These are phyloP conservation scores for Centaurea solstitialis DNA, from an alignment of 129 eudicot genomes.

Conservation along the genomic window DNA sequence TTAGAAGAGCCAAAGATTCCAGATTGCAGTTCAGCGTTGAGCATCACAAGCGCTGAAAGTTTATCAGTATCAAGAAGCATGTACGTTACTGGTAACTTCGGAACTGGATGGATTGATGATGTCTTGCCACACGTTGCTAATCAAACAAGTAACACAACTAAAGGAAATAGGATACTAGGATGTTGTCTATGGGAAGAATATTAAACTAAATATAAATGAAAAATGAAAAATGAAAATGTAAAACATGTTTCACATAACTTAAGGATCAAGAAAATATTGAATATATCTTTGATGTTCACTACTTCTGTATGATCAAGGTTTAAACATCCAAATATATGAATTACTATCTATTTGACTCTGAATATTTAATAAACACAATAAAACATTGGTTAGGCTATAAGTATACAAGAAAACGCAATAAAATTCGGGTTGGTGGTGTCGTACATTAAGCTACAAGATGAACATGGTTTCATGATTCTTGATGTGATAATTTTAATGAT, in stretches of 20 bases:
- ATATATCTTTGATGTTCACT: constrained; percentile 12
- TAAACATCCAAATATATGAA: constrained; percentile 8
- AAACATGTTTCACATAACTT: constrained; percentile 11
- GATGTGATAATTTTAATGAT: neutral
- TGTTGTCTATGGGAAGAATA: neutral
- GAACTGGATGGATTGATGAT: constrained; percentile 68
- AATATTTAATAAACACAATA: constrained; percentile 8
- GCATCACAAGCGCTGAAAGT: constrained; percentile 51
- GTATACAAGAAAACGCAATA: neutral
- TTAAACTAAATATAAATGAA: constrained; percentile 1
- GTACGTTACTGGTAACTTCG: constrained; percentile 73
- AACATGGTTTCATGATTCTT: neutral
- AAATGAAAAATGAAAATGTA: constrained; percentile 12
- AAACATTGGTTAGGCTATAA: constrained; percentile 7
- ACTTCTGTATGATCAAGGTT: constrained; percentile 1
- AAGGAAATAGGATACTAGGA: constrained; percentile 8
- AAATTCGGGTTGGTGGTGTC: constrained; percentile 4
- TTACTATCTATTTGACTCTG: neutral
- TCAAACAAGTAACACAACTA: constrained; percentile 16
- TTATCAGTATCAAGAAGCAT: constrained; percentile 50
- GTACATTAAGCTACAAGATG: neutral
- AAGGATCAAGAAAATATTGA: constrained; percentile 11
- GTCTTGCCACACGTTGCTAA: constrained; percentile 48
- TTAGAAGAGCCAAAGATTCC: constrained; percentile 73
- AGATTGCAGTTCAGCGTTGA: constrained; percentile 73